Evolutionary conservation across 768 basidiomycete species (phyloP), one percentile per base, ranked within the genome.

Genomic region (Agrocybe praecox): DNA sequence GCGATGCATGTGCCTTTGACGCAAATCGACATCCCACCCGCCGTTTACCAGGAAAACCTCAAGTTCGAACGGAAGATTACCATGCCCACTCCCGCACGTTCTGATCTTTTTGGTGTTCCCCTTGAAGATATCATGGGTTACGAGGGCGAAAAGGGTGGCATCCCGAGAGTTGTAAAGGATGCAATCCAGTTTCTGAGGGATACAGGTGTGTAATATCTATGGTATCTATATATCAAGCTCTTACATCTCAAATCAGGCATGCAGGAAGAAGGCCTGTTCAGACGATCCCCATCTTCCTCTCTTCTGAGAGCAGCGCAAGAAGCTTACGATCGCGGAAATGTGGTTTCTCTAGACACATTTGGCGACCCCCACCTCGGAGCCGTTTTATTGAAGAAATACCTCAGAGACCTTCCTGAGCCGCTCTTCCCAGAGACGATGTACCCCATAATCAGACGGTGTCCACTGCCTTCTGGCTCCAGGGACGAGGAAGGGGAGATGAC

Each of bases 101-200:
- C 90, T 0, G 83, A 77, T 64, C 74, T 89, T 17, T 95, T 94
- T 66, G 90, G 92, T 5, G 88, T 93, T 3, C 87, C 90, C 3
- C 74, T 94, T 15, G 89, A 91, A 65, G 88, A 92, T 26, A 65
- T 93, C 19, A 94, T 94, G 91, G 93, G 92, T 8, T 86, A 79
- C 52, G 76, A 90, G 52, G 92, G 92, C 9, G 91, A 92, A 73
- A 92, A 89, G 64, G 88, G 88, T 44, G 85, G 88, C 12, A 75
- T 94, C n/a, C 93, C 93, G 2, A 79, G 90, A 22, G 90, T 92
- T 0, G 80, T 94, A 36, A 86, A 80, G 62, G 92, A 95, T 62
- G 82, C 83, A 18, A 87, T 88, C 23, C 83, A 86, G 54, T 93
- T 83, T 64, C 69, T 94, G 12, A 80, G 89, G 18, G 84, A 84